Percentiles rank a stretch among this genome's conserved stretches.
Evolutionary conservation across 1,139 yeast species (phyloP).

Genomic region (Saccharomyces hybrid): DNA sequence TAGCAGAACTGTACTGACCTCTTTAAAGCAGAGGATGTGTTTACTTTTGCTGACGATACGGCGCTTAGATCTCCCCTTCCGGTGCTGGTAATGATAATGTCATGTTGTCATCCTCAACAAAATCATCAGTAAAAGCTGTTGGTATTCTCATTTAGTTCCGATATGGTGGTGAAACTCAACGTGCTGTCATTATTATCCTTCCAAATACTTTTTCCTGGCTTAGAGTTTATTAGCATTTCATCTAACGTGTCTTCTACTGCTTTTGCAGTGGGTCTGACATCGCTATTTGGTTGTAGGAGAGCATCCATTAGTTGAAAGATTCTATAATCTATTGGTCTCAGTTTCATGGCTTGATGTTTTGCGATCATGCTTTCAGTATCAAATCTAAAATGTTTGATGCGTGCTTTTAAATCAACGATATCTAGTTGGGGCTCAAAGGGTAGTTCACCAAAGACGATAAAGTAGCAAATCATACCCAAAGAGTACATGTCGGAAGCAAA

Average conservation of each 20-base stretch:
- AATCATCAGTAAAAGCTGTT: not conserved
- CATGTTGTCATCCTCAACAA: not conserved
- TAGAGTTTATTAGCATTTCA: constrained; percentile 6
- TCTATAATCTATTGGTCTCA: constrained; percentile 34
- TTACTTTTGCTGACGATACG: not conserved
- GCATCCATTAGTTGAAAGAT: constrained; percentile 36
- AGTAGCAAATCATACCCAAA: constrained; percentile 71
- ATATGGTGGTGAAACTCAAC: not conserved
- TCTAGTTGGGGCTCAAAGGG: constrained; percentile 49
- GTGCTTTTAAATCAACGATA: constrained; percentile 35
- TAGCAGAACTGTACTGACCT: not conserved
- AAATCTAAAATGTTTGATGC: constrained; percentile 35
- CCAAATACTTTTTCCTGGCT: not conserved
- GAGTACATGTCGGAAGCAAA: constrained; percentile 74
- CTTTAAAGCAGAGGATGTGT: not conserved
- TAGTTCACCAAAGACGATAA: constrained; percentile 57
- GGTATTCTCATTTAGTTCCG: not conserved
- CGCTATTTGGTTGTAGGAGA: constrained; percentile 35
- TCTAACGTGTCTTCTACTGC: constrained; percentile 34
- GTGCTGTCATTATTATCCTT: not conserved
- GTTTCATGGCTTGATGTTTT: constrained; percentile 14
- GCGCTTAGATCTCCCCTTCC: not conserved
- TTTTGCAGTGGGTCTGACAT: constrained; percentile 39
- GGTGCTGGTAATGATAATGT: not conserved
- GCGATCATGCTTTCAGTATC: constrained; percentile 16